A percentile compares a stretch with the other conserved stretches of the same genome.
These are phyloP conservation scores for Backusella luteola DNA, from an alignment of 192 early-diverging fungal species.

Conservation along the genomic window DNA sequence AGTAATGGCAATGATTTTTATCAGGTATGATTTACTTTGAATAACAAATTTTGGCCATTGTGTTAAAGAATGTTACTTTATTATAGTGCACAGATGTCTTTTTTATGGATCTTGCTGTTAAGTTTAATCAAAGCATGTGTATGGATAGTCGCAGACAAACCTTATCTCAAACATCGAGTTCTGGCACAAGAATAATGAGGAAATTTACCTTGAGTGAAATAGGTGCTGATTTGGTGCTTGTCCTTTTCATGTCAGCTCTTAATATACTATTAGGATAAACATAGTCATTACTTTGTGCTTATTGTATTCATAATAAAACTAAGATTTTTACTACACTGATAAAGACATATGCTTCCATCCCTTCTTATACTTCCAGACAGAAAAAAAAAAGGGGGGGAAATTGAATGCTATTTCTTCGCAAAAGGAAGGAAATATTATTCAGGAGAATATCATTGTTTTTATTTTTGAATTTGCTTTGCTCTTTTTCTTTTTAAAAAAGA, in stretches of 20 bases:
- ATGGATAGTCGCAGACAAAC: neutral
- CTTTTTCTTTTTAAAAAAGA: too few relatives aligned
- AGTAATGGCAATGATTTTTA: neutral
- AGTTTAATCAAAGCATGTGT: constrained; percentile 2
- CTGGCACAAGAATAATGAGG: neutral
- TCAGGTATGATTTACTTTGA: neutral
- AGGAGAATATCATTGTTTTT: too few relatives aligned
- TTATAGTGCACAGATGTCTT: neutral
- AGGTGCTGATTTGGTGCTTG: neutral
- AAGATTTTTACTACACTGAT: too few relatives aligned
- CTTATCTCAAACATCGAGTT: neutral
- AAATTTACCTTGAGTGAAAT: neutral
- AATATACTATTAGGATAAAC: neutral
- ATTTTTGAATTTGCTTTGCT: too few relatives aligned
- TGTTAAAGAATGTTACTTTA: neutral
- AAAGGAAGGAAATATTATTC: too few relatives aligned
- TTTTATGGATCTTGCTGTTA: constrained; percentile 1
- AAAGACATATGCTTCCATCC: too few relatives aligned
- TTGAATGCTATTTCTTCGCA: too few relatives aligned
- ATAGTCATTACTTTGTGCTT: neutral
- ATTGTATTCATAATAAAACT: neutral
- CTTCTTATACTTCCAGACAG: too few relatives aligned
- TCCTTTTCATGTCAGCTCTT: neutral
- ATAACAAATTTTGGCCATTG: too few relatives aligned
- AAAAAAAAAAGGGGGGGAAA: too few relatives aligned